A percentile compares a stretch with the other conserved stretches of the same genome.
phyloP scores from a whole-genome alignment of 495 filamentous ascomycete species.

The Astrocystis sublimbata region DNA sequence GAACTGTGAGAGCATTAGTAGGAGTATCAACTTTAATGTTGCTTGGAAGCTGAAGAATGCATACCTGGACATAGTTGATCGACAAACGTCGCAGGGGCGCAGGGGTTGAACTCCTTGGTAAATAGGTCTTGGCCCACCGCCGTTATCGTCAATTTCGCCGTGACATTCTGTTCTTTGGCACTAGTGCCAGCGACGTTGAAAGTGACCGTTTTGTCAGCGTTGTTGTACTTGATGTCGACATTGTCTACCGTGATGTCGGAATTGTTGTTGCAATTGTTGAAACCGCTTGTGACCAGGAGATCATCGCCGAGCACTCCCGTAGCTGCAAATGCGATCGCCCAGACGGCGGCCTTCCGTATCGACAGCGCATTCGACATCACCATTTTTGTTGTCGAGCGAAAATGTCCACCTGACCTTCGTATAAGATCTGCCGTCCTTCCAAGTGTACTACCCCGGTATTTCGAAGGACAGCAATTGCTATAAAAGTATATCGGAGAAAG shows the following conservation, averaged over 20 bases:
- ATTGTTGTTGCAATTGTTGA: constrained; percentile 69
- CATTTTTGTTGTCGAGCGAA: constrained; percentile 20
- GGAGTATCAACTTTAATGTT: neutral
- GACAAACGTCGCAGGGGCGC: constrained; percentile 63
- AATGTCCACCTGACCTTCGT: neutral
- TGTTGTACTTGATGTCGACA: constrained; percentile 78
- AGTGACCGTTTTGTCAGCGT: constrained; percentile 64
- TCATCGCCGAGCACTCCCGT: constrained; percentile 59
- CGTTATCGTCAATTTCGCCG: constrained; percentile 71
- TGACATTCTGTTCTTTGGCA: constrained; percentile 73
- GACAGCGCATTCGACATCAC: constrained; percentile 29
- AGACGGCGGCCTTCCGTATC: constrained; percentile 35
- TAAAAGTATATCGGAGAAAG: neutral
- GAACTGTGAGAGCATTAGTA: constrained; percentile 58
- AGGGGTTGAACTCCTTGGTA: constrained; percentile 79
- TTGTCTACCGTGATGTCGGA: constrained; percentile 69
- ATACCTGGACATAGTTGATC: constrained; percentile 80
- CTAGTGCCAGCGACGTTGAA: constrained; percentile 88
- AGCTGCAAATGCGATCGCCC: constrained; percentile 37
- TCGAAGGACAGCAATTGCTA: neutral
- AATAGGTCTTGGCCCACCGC: constrained; percentile 89
- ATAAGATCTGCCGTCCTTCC: neutral
- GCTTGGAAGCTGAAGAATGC: neutral
- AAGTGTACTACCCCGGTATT: neutral
- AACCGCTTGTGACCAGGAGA: constrained; percentile 77